A percentile compares a stretch with the other conserved stretches of the same genome.
These are phyloP conservation scores for Leccinum truebloodii DNA, from an alignment of 768 basidiomycete genomes.

Conservation along the genomic window DNA sequence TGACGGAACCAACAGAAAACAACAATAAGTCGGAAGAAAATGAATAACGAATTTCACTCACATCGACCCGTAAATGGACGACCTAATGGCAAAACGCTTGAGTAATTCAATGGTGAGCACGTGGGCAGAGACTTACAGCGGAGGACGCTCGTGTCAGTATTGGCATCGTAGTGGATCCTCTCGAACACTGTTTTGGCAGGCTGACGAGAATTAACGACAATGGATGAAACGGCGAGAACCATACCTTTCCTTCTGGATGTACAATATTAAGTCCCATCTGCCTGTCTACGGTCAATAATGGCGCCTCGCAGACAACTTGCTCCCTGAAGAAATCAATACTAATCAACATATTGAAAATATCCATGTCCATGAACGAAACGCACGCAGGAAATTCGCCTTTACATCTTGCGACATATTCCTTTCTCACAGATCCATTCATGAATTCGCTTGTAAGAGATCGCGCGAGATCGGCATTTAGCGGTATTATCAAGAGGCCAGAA, in stretches of 20 bases:
- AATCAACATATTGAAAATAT: not conserved
- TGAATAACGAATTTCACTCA: conserved; percentile 41
- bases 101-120: conserved; percentile 1
- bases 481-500: conserved; percentile 93
- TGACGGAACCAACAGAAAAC: not conserved
- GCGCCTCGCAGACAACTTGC: conserved; percentile 82
- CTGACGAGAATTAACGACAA: conserved; percentile 39
- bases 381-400: conserved; percentile 85
- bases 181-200: conserved; percentile 88
- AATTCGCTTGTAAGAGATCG: conserved; percentile 79
- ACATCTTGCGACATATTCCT: conserved; percentile 91
- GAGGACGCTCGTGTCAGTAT: conserved; percentile 83
- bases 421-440: conserved; percentile 74
- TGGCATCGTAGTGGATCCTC: conserved; percentile 75
- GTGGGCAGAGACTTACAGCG: conserved; percentile 53
- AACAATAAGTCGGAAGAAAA: not conserved
- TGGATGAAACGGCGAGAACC: conserved; percentile 1
- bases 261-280: conserved; percentile 98
- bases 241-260: conserved; percentile 91
- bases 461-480: conserved; percentile 69
- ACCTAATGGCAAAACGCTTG: conserved; percentile 45
- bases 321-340: conserved; percentile 46
- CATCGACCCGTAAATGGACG: conserved; percentile 91
- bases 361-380: conserved; percentile 31
- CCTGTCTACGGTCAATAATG: conserved; percentile 87